Percentiles rank a stretch among this genome's conserved stretches.
phyloP scores from a whole-genome alignment of 192 early-diverging fungal species.

The Powellomyces hirtus region DNA sequence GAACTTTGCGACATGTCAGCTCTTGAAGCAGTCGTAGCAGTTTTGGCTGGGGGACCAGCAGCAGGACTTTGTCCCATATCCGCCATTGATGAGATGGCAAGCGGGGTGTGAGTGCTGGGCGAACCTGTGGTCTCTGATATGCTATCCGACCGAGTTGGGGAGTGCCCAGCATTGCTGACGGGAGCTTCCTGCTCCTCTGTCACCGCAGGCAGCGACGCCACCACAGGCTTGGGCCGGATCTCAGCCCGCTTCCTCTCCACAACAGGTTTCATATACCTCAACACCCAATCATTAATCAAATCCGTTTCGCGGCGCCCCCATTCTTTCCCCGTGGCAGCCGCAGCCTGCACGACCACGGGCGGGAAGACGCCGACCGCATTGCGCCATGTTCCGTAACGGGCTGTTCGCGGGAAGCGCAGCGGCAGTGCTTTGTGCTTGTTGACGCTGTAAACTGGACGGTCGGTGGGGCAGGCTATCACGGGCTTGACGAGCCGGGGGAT shows the following conservation, averaged over 20 bases:
- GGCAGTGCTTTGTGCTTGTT: conserved; percentile 39
- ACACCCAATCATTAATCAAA: not conserved
- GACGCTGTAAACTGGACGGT: conserved; percentile 36
- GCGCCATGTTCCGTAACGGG: conserved; percentile 31
- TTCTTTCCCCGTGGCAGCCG: conserved; percentile 13
- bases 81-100: too few species aligned
- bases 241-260: not conserved
- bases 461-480: conserved; percentile 34
- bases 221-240: too few species aligned
- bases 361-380: conserved; percentile 32
- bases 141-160: too few species aligned
- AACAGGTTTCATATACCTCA: conserved; percentile 24
- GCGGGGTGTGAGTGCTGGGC: too few species aligned
- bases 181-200: too few species aligned
- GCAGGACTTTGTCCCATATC: too few species aligned
- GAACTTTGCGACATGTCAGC: too few species aligned
- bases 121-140: too few species aligned
- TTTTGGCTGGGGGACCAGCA: too few species aligned
- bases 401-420: conserved; percentile 27
- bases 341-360: conserved; percentile 3
- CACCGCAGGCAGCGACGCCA: too few species aligned
- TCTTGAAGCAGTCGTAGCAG: too few species aligned
- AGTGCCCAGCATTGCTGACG: too few species aligned
- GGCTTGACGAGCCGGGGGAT: conserved; percentile 39
- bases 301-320: not conserved